Base-by-base conservation (phyloP, 2,329 filamentous ascomycete species). In the Fusarium dimerum region DNA sequence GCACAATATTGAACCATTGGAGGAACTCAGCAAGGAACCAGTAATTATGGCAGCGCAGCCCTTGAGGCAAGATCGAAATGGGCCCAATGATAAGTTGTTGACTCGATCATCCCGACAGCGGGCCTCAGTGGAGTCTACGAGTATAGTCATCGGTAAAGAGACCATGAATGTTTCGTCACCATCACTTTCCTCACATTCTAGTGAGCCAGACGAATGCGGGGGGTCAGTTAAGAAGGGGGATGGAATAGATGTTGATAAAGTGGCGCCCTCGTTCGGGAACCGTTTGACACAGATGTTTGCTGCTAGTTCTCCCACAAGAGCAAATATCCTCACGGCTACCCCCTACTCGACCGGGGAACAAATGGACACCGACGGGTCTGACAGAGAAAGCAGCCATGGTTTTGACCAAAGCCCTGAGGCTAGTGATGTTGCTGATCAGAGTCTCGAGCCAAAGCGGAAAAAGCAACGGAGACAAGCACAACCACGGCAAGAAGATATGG, bases 101-200 rank as follows among this genome's bases (percentile, higher is more conserved):
- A 8, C 42, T 12, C 59, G 52, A 42, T 26, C 45, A 10, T 26
- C 50, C n/a, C 48, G 40, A 12, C 48, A 43, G 16, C 54, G 42
- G n/a, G 26, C 45, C 20, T 34, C 41, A 29, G 46, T 51, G 20
- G 49, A 60, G 13, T 30, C 47, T 34, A 47, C 63, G 5, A 63
- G 53, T 6, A 48, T 67, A 36, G 52, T 56, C 6, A 62, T 67
- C 43, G 61, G 65, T 18, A 54, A 59, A 40, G 53, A 62, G 40
- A 42, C 36, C 20, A 42, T 57, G 17, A 54, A 50, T 10, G 38
- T 39, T 10, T 36, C 20, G 13, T 29, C 20, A 15, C 17, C 51
- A 13, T 36, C 43, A 26, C 20, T 26, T 38, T n/a, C 32, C 13
- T 17, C 44, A 42, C 50, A 45, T 20, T 43, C 47, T 26, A 45